Base-by-base conservation (phyloP, 176 grass and related monocot species). In the Panicum miliaceum region DNA sequence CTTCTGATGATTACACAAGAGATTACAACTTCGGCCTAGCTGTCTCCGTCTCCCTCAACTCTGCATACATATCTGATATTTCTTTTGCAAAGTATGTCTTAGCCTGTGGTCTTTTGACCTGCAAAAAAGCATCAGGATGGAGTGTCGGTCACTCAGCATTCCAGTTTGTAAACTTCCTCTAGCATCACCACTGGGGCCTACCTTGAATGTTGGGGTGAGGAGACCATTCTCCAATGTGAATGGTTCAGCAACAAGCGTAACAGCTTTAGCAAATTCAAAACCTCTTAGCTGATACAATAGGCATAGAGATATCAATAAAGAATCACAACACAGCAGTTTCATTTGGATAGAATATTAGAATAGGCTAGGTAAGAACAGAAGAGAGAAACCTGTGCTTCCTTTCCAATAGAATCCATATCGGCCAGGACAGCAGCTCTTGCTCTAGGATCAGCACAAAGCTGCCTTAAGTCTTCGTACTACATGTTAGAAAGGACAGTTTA, bases 121-220 rank as follows among this genome's bases (percentile, higher is more conserved):
- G 62, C 29, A 45, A 32, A 38, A 32, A 88, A 79, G n/a, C 38
- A 68, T 65, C 8, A 8, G 25, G 25, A 76, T 11, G 18, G 36
- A 61, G 19, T 53, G 40, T 72, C 18, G 37, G 32, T 7, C 25
- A 52, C 47, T 34, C 27, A 65, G 61, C 62, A 18, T 53, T 46
- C 38, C 22, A 75, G 34, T 3, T 71, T 35, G 20, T 32, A 11
- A 57, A 40, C 54, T 34, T 50, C 78, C 25, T 79, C 51, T 18
- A 83, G 65, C 57, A 78, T 37, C 68, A 88, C 45, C 57, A 35
- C 27, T 22, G 62, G 46, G 25, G 18, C 78, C 41, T 88, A 86
- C 96, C 93, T 98, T 98, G 87, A 98, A 92, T 51, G 96, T 98
- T 65, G 96, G 96, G 73, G 96, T 98, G 54, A 95, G 91, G 50